Evolutionary conservation across 305 asterid genomes (phyloP).

Genomic region (Fraxinus albicans): DNA sequence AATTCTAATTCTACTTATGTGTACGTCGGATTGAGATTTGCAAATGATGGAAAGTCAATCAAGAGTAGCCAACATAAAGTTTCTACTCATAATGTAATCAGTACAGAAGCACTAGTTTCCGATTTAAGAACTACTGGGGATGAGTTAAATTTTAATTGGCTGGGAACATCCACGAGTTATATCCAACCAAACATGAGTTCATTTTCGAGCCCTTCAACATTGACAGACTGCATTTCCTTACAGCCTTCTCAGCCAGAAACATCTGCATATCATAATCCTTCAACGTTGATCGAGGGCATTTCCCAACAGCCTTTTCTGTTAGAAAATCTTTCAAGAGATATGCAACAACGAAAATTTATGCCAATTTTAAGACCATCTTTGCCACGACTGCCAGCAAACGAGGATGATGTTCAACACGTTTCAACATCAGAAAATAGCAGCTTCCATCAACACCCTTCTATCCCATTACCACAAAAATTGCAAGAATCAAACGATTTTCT

Average conservation of each 20-base stretch:
- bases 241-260: slow-evolving; percentile 4
- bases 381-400: background rate
- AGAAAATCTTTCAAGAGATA: background rate
- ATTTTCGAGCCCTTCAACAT: background rate
- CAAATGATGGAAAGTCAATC: slow-evolving; percentile 39
- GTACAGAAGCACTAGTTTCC: background rate
- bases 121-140: background rate
- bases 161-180: background rate
- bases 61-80: slow-evolving; percentile 25
- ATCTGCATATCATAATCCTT: background rate
- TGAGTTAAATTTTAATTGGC: background rate
- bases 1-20: slow-evolving; percentile 5
- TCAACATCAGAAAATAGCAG: background rate
- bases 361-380: background rate
- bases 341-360: background rate
- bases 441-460: background rate
- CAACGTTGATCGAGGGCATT: background rate
- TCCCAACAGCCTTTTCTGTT: slow-evolving; percentile 9
- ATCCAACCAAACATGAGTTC: background rate
- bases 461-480: background rate
- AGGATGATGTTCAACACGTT: background rate
- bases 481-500: background rate
- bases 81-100: background rate
- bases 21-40: slow-evolving; percentile 47
- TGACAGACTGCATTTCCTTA: background rate